Evolutionary conservation across 441 rosid species (phyloP), one percentile per base, ranked within the genome.

Genomic region (Gossypium lobatum): DNA sequence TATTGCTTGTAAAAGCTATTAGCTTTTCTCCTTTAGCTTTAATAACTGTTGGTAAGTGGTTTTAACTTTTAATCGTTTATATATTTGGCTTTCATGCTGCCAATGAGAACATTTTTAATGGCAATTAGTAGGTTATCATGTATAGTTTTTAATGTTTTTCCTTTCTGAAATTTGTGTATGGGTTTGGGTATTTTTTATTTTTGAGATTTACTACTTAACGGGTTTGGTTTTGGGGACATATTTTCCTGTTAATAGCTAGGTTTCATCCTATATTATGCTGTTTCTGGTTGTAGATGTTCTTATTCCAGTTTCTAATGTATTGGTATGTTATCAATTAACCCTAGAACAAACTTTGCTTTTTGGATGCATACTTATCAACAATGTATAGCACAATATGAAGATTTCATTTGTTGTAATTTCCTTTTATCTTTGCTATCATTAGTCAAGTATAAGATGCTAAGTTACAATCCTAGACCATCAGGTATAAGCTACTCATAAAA

Each of bases 251-350:
- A 28, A 45, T 73, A 46, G 34, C 64, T 48, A 58, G 25, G 26
- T 23, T 75, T 59, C 62, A 75, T 50, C 23, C 48, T 25, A 55
- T 23, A n/a, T 64, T 21, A 21, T 54, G 50, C 52, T 78, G 26
- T 69, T 16, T 75, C 3, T 53, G 48, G 23, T 16, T 37, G 10
- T 23, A 6, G 75, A 55, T 39, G 31, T 20, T 53, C 34, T 20
- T 28, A 31, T 46, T 48, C 18, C 20, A 65, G 18, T 16, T 48
- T 60, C 48, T 28, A 57, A 25, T 66, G 37, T 45, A 23, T 67
- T n/a, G 16, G 21, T 31, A 13, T 23, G 21, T 23, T 20, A 28
- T 50, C 26, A 9, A 54, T 11, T 31, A 14, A 53, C 25, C 46
- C n/a, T 14, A 8, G 25, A 52, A 53, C 21, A 63, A 31, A 10